These are phyloP conservation scores for Arabidopsis hybrid DNA, from an alignment of 441 rosid genomes.

Conservation along the genomic window DNA sequence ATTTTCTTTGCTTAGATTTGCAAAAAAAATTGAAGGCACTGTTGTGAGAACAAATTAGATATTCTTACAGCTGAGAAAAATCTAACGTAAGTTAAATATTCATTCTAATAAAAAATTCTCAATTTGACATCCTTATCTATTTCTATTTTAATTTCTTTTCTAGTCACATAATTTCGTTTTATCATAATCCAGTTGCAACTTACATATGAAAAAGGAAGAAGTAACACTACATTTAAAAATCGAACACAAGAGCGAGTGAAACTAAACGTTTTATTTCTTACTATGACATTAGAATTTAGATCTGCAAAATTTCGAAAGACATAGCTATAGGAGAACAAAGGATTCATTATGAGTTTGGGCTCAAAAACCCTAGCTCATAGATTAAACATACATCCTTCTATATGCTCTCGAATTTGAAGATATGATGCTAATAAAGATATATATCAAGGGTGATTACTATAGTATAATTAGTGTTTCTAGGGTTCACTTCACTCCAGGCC, in stretches of 20 bases:
- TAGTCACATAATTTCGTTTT: neutral
- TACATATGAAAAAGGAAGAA: neutral
- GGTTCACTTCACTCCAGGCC: conserved; percentile 15
- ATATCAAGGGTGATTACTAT: neutral
- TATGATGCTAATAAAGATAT: neutral
- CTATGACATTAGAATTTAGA: neutral
- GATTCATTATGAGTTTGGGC: neutral
- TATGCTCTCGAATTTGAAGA: conserved; percentile 5
- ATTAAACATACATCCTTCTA: conserved; percentile 1
- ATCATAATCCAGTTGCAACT: neutral
- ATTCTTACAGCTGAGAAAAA: neutral
- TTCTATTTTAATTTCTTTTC: neutral
- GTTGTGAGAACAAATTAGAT: neutral
- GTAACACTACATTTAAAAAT: neutral
- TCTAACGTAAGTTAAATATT: neutral
- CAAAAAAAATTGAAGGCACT: neutral
- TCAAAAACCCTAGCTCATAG: conserved; percentile 4
- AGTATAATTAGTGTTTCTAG: conserved; percentile 1
- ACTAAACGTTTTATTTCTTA: neutral
- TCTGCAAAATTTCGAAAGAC: neutral
- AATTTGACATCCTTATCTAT: neutral
- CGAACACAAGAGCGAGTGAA: neutral
- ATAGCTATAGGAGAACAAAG: neutral
- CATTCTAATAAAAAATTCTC: neutral
- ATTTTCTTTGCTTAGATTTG: neutral